Conservation (phyloP, 495 filamentous ascomycete species). For the Parachaetomium inaequale region DNA sequence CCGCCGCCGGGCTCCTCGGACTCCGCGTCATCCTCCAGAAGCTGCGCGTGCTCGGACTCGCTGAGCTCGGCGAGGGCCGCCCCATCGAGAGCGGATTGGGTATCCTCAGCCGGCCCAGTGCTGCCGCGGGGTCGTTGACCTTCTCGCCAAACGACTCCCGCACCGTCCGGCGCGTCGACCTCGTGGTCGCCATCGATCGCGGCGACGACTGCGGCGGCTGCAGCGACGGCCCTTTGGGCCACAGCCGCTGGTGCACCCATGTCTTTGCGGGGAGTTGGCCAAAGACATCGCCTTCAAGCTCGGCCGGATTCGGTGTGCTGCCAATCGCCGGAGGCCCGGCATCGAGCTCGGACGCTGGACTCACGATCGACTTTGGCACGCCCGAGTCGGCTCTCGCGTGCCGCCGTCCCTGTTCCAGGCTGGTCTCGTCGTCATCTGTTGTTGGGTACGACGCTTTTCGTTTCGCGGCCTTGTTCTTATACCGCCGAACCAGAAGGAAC, state of each 20-base stretch:
- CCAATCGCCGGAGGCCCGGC: conserved; percentile 18
- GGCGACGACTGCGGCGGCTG: conserved; percentile 15
- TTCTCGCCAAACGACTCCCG: conserved; percentile 33
- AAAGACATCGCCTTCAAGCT: conserved; percentile 30
- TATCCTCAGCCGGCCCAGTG: conserved; percentile 15
- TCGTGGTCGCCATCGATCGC: conserved; percentile 5
- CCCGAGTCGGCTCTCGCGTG: not conserved
- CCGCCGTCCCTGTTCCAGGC: not conserved
- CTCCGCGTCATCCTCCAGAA: conserved; percentile 21
- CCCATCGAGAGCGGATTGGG: conserved; percentile 10
- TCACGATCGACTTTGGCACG: not conserved
- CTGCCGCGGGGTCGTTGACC: conserved; percentile 26
- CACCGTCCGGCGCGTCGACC: conserved; percentile 17
- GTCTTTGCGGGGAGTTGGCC: conserved; percentile 8
- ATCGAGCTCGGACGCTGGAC: conserved; percentile 18
- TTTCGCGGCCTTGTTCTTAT: conserved; percentile 21
- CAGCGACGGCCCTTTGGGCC: conserved; percentile 8
- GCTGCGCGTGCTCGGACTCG: conserved; percentile 15
- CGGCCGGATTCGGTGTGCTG: conserved; percentile 26
- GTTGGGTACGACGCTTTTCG: not conserved
- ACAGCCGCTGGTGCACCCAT: conserved; percentile 16
- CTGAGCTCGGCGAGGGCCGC: conserved; percentile 12
- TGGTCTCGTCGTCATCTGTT: not conserved
- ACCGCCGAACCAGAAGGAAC: conserved; percentile 26
- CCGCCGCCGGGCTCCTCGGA: conserved; percentile 11